phyloP scores from a whole-genome alignment of 2,329 filamentous ascomycete genomes.

The Exophiala aquamarina region DNA sequence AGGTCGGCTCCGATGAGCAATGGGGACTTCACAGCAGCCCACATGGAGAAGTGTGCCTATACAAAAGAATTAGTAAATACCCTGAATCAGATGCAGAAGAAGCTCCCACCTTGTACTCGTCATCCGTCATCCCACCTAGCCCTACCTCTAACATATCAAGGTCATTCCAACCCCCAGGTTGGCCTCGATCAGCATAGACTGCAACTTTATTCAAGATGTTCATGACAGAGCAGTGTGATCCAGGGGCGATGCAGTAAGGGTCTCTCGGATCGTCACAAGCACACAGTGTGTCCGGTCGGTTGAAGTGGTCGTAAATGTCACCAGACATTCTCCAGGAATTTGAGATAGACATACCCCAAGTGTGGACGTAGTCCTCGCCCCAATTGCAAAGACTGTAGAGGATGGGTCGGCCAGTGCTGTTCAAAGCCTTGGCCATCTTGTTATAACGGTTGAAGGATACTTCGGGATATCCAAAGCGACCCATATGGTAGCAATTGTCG shows the following conservation, averaged over 20 bases:
- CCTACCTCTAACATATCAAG: constrained; percentile 41
- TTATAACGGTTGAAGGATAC: constrained; percentile 50
- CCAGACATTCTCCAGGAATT: constrained; percentile 50
- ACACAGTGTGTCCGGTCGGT: constrained; percentile 43
- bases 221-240: constrained; percentile 51
- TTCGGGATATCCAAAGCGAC: constrained; percentile 48
- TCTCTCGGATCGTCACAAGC: constrained; percentile 39
- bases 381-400: constrained; percentile 52
- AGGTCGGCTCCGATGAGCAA: constrained; percentile 50
- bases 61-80: constrained; percentile 36
- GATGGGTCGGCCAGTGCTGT: constrained; percentile 46
- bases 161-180: constrained; percentile 50
- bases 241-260: constrained; percentile 44
- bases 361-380: constrained; percentile 51
- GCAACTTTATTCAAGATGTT: constrained; percentile 52
- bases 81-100: background rate
- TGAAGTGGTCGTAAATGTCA: constrained; percentile 49
- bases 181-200: constrained; percentile 40
- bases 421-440: constrained; percentile 48
- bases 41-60: constrained; percentile 47
- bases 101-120: constrained; percentile 25
- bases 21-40: constrained; percentile 48
- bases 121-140: constrained; percentile 42
- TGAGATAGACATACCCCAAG: constrained; percentile 48
- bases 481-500: constrained; percentile 58